phyloP scores from a whole-genome alignment of 345 rosid species.

The Pistacia atlantica region DNA sequence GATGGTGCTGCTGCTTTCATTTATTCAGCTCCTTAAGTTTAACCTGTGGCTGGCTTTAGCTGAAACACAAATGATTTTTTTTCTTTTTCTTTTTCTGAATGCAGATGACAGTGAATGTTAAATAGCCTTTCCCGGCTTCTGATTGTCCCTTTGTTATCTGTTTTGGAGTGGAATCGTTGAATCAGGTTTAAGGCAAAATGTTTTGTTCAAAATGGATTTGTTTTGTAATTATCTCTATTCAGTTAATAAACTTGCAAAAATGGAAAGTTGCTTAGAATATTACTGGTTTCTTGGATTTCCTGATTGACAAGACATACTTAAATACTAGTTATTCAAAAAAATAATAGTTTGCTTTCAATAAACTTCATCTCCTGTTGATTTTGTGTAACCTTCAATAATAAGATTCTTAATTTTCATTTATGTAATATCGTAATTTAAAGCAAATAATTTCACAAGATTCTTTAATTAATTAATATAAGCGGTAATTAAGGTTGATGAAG shows the following conservation, averaged over 20 bases:
- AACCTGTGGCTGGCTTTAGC: neutral
- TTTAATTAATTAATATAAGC: too few species aligned
- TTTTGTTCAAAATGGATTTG: neutral
- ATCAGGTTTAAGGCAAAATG: conserved; percentile 9
- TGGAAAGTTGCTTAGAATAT: neutral
- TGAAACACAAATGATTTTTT: neutral
- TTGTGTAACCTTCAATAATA: too few species aligned
- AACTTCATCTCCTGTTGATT: too few species aligned
- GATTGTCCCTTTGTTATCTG: neutral
- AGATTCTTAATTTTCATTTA: too few species aligned
- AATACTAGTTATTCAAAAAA: too few species aligned
- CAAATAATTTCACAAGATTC: too few species aligned
- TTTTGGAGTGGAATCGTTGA: conserved; percentile 3
- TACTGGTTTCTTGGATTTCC: neutral
- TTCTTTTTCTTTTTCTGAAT: neutral
- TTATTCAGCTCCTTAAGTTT: neutral
- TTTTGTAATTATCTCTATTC: conserved; percentile 14
- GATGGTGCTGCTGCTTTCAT: neutral
- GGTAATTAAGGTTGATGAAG: too few species aligned
- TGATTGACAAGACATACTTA: too few species aligned
- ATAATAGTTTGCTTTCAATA: too few species aligned
- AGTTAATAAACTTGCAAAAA: neutral
- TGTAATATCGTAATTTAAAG: too few species aligned
- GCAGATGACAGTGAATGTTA: conserved; percentile 14
- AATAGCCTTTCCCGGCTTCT: conserved; percentile 1